Percentiles rank a stretch among this genome's conserved stretches.
These are phyloP conservation scores for Kodamaea ohmeri DNA, from an alignment of 1,139 yeast species.

Conservation along the genomic window DNA sequence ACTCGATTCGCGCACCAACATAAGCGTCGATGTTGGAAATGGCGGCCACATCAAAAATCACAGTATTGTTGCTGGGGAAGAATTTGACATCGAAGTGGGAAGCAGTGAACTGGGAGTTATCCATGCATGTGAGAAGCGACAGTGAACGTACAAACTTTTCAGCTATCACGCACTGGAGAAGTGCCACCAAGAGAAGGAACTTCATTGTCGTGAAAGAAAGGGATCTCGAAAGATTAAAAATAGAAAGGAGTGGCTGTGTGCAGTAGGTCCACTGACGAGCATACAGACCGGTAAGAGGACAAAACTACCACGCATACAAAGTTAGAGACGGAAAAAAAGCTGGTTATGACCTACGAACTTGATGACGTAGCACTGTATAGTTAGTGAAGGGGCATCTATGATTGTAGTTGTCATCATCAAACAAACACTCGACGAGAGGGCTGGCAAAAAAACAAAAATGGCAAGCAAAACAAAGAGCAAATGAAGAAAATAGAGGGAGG, in stretches of 20 bases:
- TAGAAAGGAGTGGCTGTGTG: slow-evolving; percentile 1
- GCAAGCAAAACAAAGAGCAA: no score
- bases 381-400: no score
- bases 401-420: no score
- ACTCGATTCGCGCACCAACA: slow-evolving; percentile 61
- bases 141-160: slow-evolving; percentile 43
- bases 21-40: slow-evolving; percentile 76
- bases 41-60: slow-evolving; percentile 70
- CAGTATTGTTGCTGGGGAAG: slow-evolving; percentile 62
- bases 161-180: slow-evolving; percentile 7
- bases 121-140: slow-evolving; percentile 93
- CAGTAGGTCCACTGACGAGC: no score
- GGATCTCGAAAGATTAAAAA: slow-evolving; percentile 1
- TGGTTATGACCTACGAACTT: no score
- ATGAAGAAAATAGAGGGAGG: no score
- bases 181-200: slow-evolving; percentile 4
- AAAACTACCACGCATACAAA: no score
- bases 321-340: no score
- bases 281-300: background rate
- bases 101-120: slow-evolving; percentile 82
- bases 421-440: no score
- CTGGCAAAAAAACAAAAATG: no score
- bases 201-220: slow-evolving; percentile 1
- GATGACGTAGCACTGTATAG: no score
- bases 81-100: slow-evolving; percentile 76